phyloP scores from a whole-genome alignment of 2,329 filamentous ascomycete species.

The Sphaerulina populicola region DNA sequence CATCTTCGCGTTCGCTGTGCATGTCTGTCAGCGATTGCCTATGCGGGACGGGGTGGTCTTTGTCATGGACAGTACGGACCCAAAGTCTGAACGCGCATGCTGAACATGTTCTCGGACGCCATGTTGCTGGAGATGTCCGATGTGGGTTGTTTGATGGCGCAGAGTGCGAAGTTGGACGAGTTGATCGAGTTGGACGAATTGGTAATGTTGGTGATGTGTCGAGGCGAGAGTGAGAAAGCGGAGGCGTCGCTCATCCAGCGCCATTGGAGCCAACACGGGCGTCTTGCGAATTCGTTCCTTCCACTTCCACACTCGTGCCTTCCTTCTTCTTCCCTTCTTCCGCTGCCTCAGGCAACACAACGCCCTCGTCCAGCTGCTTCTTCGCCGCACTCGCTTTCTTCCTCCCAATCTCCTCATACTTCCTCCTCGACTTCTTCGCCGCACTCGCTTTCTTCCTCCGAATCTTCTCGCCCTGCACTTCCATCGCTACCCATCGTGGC shows the following conservation, averaged over 20 bases:
- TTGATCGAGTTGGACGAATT: too few species aligned
- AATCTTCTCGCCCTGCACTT: constrained; percentile 55
- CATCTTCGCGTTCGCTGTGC: constrained; percentile 21
- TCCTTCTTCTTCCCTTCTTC: neutral
- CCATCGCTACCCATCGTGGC: constrained; percentile 56
- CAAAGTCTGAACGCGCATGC: constrained; percentile 19
- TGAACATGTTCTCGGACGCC: constrained; percentile 13
- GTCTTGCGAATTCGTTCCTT: too few species aligned
- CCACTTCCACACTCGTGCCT: too few species aligned
- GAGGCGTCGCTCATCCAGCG: too few species aligned
- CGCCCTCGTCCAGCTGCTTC: constrained; percentile 57
- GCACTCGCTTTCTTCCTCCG: constrained; percentile 65
- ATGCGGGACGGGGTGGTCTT: too few species aligned
- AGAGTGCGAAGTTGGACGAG: neutral
- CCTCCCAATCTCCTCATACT: constrained; percentile 61
- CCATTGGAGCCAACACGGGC: too few species aligned
- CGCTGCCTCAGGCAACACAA: constrained; percentile 13
- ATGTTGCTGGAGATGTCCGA: neutral
- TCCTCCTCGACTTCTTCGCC: constrained; percentile 72
- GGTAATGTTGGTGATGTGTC: too few species aligned
- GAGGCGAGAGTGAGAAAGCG: too few species aligned
- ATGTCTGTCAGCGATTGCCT: constrained; percentile 1
- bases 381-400: constrained; percentile 69
- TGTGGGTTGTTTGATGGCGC: too few species aligned
- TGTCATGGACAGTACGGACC: constrained; percentile 3